Evolutionary conservation across 495 filamentous ascomycete species (phyloP).

Genomic region (Bacidia rubella): DNA sequence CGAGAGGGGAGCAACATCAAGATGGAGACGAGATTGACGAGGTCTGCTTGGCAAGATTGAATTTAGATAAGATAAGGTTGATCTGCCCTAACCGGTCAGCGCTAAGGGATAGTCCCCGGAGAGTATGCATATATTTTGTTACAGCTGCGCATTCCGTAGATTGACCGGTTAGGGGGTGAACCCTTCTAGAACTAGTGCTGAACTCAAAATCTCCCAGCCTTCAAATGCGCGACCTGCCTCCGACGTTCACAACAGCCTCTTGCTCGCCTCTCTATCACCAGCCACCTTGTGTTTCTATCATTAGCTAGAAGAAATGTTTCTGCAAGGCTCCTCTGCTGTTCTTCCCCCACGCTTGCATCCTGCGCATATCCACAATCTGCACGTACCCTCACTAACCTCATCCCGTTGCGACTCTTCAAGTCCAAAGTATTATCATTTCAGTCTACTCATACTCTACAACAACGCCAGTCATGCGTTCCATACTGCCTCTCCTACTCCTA

Average conservation of each 20-base stretch:
- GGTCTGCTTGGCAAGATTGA: too few relatives aligned
- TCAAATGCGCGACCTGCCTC: neutral
- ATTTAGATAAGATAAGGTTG: neutral
- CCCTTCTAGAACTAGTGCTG: too few relatives aligned
- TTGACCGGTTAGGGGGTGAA: too few relatives aligned
- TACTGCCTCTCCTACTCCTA: neutral
- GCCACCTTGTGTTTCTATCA: slow-evolving; percentile 5
- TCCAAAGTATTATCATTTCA: neutral
- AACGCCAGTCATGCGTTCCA: neutral
- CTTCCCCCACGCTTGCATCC: slow-evolving; percentile 1
- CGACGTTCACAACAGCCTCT: slow-evolving; percentile 8
- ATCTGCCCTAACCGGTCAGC: neutral
- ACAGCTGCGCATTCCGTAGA: too few relatives aligned
- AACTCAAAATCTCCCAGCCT: too few relatives aligned
- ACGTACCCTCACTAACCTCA: neutral
- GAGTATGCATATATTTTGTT: too few relatives aligned
- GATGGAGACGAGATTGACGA: neutral
- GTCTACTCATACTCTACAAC: neutral
- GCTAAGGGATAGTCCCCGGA: too few relatives aligned
- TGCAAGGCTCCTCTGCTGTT: neutral
- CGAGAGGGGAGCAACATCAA: too few relatives aligned
- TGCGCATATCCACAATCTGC: neutral
- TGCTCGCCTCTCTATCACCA: slow-evolving; percentile 4
- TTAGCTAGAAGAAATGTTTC: slow-evolving; percentile 3
- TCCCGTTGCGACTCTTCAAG: neutral